Evolutionary conservation across 352 stramenopile genomes (phyloP), one percentile per base, ranked within the genome.

Genomic region (Phytophthora hybrid): DNA sequence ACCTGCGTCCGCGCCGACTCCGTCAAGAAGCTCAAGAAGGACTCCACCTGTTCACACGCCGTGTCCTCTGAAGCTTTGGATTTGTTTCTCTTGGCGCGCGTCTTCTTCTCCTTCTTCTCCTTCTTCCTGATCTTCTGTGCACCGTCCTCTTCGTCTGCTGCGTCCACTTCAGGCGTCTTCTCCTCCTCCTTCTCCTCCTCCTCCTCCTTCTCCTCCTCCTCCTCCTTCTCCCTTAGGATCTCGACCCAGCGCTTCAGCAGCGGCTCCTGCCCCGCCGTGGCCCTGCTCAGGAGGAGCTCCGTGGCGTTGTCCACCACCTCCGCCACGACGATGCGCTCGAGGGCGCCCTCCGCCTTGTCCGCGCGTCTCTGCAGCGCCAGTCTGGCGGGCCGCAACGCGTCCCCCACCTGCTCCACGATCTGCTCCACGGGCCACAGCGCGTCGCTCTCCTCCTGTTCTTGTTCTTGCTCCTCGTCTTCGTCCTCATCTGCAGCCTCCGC

Each of bases 221-320:
- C 34, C 61, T 44, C 49, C 19, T 77, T 37, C 9, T 86, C 75
- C 21, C 59, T 57, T 19, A 86, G 73, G 10, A 90, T 63, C n/a
- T 69, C 67, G 26, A 77, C 51, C 87, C 87, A 94, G 7, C 71
- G 59, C 62, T 77, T 71, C 16, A 94, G 66, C 60, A 83, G 49
- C 11, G 21, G 10, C 13, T 84, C 63, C 6, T 91, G 66, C 1
- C 73, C 76, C 8, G 59, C 73, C 0, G 55, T 74, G 5, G 81
- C 81, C 60, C 83, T 79, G 44, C 82, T 85, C 34, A 93, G 67
- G 47, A 94, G 61, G 59, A 94, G 59, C 49, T 94, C 87, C 16
- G 87, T 94, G 49, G 84, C 77, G 55, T 81, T 83, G 31, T 94
- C 85, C 16, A 92, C 71, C 39, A 94, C 69, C 61, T 94, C 85